Evolutionary conservation across 176 grass and related monocot genomes (phyloP), one percentile per base, ranked within the genome.

Genomic region (Paspalum notatum): DNA sequence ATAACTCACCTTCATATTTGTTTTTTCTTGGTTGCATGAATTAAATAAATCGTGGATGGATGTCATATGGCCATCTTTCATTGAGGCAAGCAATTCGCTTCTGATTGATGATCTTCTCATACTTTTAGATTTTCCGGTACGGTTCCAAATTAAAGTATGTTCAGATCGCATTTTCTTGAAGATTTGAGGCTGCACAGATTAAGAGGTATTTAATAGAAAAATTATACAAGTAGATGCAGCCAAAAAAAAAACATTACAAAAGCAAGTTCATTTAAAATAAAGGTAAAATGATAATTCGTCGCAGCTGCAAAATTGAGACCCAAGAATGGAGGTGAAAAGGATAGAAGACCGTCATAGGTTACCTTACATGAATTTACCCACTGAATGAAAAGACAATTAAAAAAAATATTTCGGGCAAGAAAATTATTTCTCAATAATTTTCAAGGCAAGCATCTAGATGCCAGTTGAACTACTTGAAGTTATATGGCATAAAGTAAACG

Each of bases 141-240:
- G 89, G 91, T 71, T 87, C 95, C 95, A 98, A 90, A 98, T 93
- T 47, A 91, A 93, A 89, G 90, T 90, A 86, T 95, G 90, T 77
- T 98, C 95, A 82, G 88, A 87, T 66, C 40, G 85, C 71, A 98
- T 93, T 86, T 82, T 95, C 77, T 80, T 91, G 67, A 95, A 98
- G 58, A 82, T 64, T 50, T 88, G 80, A 79, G 95, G 95, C 95
- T 98, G 90, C 66, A 75, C 9, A 42, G 21, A 87, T 58, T 37
- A 27, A 82, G 59, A 79, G 45, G 53, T 62, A 72, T 39, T 8
- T 2, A 80, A 24, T 48, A 83, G 69, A 27, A 58, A 86, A 86
- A 85, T 73, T 21, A 44, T 66, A 85, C 18, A 45, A 0, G 58
- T 51, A 80, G 41, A 67, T 10, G 20, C 41, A 81, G 42, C 58